These are phyloP conservation scores for Fusarium liriodendri DNA, from an alignment of 2,329 filamentous ascomycete genomes.

Conservation along the genomic window DNA sequence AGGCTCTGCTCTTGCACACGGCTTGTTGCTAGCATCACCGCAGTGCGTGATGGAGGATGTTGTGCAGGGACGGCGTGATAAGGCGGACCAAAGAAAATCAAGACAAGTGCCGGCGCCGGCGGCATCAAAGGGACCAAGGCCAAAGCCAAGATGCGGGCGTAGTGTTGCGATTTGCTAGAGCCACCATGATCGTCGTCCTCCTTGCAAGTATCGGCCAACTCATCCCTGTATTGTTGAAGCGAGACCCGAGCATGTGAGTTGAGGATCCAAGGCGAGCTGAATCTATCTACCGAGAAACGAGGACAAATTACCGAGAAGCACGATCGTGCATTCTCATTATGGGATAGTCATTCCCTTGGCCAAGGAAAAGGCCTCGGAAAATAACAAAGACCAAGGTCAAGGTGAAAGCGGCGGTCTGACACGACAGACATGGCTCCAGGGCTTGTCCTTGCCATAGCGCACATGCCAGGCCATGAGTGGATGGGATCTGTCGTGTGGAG, in stretches of 20 bases:
- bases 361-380: neutral
- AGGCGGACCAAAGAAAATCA: conserved; percentile 26
- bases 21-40: neutral
- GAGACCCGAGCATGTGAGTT: neutral
- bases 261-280: conserved; percentile 2
- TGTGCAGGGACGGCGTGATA: conserved; percentile 37
- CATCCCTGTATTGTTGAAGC: neutral
- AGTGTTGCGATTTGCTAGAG: conserved; percentile 29
- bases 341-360: neutral
- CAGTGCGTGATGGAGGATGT: conserved; percentile 21
- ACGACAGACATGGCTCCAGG: neutral
- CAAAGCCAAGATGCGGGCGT: conserved; percentile 28
- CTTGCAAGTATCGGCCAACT: conserved; percentile 1
- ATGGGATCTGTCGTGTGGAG: conserved; percentile 13
- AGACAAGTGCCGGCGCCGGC: conserved; percentile 39
- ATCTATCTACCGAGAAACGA: conserved; percentile 4
- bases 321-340: conserved; percentile 1
- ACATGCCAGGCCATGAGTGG: conserved; percentile 14
- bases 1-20: conserved; percentile 22
- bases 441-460: neutral
- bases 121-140: conserved; percentile 36
- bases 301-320: neutral
- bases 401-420: conserved; percentile 4
- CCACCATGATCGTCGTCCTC: conserved; percentile 24
- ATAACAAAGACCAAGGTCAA: neutral